Conservation (phyloP, 106 monocot genomes). For the Allium sativum region DNA sequence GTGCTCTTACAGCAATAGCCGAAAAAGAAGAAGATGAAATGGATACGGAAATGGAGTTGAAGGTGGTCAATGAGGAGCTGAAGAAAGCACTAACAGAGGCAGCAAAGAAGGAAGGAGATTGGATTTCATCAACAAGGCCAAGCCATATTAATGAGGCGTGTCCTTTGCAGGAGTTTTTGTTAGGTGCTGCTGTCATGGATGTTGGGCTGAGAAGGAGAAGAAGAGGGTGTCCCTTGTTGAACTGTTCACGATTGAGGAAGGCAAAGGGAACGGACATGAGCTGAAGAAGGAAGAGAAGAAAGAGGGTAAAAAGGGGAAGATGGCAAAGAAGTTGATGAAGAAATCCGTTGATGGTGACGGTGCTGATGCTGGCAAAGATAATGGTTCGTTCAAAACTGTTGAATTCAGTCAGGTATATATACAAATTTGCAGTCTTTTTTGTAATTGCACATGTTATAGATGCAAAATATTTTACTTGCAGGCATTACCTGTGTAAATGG, state of each 20-base stretch:
- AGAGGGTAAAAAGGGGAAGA: not conserved
- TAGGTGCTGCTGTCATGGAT: slow-evolving; percentile 15
- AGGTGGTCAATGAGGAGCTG: not conserved
- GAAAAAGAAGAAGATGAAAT: not conserved
- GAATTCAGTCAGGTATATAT: too few species aligned
- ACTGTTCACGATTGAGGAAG: slow-evolving; percentile 28
- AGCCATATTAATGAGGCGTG: slow-evolving; percentile 11
- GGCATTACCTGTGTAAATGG: too few species aligned
- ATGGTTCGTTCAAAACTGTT: too few species aligned
- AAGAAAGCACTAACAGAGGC: not conserved
- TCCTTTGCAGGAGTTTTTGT: slow-evolving; percentile 38
- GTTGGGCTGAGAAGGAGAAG: slow-evolving; percentile 9
- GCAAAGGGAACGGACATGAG: not conserved
- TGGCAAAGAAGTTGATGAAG: not conserved
- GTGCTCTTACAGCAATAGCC: not conserved
- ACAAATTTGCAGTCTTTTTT: too few species aligned
- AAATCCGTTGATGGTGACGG: too few species aligned
- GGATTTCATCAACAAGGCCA: not conserved
- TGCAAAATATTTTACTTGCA: too few species aligned
- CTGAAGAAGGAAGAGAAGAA: not conserved
- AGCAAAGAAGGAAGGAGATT: not conserved
- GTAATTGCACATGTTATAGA: too few species aligned
- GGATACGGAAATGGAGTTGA: not conserved
- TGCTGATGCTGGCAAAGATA: too few species aligned
- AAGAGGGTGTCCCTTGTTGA: slow-evolving; percentile 37